Conservation (phyloP, 192 early-diverging fungal genomes). For the Spizellomyces sp. region DNA sequence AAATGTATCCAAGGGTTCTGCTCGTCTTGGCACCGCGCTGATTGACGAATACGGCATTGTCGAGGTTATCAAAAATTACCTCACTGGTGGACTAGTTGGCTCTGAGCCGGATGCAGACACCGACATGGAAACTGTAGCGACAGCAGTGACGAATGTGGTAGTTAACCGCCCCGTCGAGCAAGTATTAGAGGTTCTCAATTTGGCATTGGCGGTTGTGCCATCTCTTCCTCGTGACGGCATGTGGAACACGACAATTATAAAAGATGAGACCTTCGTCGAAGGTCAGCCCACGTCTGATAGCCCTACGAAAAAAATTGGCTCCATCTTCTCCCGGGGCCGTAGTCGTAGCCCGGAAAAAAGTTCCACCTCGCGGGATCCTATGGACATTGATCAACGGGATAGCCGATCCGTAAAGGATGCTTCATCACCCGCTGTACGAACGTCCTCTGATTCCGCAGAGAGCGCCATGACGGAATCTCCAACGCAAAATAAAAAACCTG, state of each 20-base stretch:
- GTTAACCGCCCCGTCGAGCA: constrained; percentile 52
- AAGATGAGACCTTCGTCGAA: neutral
- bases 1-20: constrained; percentile 57
- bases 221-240: constrained; percentile 52
- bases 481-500: neutral
- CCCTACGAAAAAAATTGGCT: no score
- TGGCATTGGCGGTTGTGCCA: constrained; percentile 63
- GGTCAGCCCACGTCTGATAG: neutral
- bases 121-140: constrained; percentile 17
- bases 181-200: constrained; percentile 56
- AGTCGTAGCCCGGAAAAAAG: neutral
- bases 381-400: neutral
- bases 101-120: neutral
- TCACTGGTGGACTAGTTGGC: constrained; percentile 24
- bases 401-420: neutral
- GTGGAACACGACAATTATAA: constrained; percentile 36
- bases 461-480: no score
- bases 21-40: constrained; percentile 33
- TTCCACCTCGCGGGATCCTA: neutral
- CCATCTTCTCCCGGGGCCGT: no score
- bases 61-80: constrained; percentile 23
- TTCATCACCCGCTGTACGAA: neutral
- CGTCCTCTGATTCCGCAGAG: neutral
- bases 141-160: constrained; percentile 27
- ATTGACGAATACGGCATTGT: constrained; percentile 28